Base-by-base conservation (phyloP, 164 flowering plant species). In the Vitis riparia region DNA sequence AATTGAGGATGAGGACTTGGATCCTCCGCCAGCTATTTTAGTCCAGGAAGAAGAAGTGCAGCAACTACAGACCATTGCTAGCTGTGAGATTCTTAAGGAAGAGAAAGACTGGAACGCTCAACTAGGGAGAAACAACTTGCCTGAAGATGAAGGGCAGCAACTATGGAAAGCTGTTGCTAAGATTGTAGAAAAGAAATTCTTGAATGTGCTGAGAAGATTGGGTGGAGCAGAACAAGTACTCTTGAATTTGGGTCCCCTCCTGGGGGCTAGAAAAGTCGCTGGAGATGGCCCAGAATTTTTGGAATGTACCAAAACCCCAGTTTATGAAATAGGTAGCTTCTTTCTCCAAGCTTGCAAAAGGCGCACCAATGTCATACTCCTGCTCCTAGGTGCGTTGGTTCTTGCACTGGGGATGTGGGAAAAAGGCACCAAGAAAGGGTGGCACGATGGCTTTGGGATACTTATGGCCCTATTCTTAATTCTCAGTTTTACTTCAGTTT, bases 361-460 rank as follows among this genome's bases (percentile, higher is more conserved):
- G 11, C 68, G 3, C 10, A 67, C 75, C 4, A 62, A 67, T 23
- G 11, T 63, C 49, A 51, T 76, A 11, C 55, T 71, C 5, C 44
- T 76, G 2, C 5, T 63, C 7, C 48, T 68, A 11, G 75, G 72
- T 14, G 75, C 16, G 16, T 30, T 76, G 17, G 51, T 68, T 3
- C 65, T 76, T 11, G 68, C 27, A 16, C 63, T 59, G 14, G 78
- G 55, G 51, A n/a, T 58, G 61, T 71, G n/a, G 19, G 62, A 67
- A 56, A 48, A 76, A 58, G 78, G 78, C 49, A 17, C 23, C 3
- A 37, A 63, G 52, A 3, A 67, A 10, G 78, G 78, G 30, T 76
- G 78, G 78, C 67, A 62, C 44, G 75, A 71, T 44, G 74, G 71
- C 29, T 67, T 59, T 11, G 51, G 65, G 9, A 63, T 71, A 67